phyloP scores from a whole-genome alignment of 306 rosid genomes.

The Quercus suber region DNA sequence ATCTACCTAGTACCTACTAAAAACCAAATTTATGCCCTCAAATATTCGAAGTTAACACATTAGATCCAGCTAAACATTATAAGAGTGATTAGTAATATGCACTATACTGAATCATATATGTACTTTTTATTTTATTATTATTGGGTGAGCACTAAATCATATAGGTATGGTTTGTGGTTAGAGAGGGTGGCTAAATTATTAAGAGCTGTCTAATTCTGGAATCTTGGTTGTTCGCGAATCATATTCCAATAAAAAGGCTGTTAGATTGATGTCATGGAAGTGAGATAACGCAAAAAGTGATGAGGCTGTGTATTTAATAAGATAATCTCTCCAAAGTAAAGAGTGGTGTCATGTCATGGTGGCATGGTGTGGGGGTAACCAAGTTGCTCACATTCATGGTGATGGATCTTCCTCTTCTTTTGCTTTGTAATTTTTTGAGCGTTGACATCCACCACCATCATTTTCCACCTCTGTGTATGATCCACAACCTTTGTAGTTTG shows the following conservation, averaged over 20 bases:
- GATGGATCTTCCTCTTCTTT: background rate
- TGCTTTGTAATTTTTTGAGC: constrained; percentile 10
- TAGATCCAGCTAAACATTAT: no score
- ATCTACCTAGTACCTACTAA: no score
- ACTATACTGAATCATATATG: no score
- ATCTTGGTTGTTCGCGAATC: background rate
- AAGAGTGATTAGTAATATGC: no score
- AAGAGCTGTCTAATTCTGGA: background rate
- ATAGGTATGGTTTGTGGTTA: background rate
- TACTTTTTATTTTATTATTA: no score
- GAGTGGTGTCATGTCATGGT: constrained; percentile 12
- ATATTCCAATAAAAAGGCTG: background rate
- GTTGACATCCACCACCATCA: constrained; percentile 40
- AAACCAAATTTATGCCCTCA: no score
- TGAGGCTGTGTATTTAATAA: no score
- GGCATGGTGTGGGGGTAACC: constrained; percentile 14
- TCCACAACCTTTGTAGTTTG: constrained; percentile 12
- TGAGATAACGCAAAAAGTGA: background rate
- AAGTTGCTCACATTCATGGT: constrained; percentile 15
- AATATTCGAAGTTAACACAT: no score
- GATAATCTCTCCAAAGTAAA: background rate
- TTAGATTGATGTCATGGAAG: background rate
- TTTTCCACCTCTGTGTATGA: background rate
- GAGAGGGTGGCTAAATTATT: no score
- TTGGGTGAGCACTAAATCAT: background rate